phyloP scores from a whole-genome alignment of 2,329 filamentous ascomycete genomes.

The Colletotrichum siamense region DNA sequence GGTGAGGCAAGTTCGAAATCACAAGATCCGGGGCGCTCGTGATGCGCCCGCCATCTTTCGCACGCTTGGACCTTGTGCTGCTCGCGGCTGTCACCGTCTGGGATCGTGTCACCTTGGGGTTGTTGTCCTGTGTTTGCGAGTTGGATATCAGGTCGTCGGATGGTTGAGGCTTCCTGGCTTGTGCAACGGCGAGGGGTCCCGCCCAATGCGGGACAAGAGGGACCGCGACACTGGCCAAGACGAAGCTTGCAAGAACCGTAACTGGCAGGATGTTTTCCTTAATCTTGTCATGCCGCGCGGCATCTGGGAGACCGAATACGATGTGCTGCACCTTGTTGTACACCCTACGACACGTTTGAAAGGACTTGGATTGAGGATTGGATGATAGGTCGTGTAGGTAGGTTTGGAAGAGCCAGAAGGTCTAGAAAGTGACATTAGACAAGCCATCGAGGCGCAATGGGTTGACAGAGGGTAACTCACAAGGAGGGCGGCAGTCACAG shows the following conservation, averaged over 20 bases:
- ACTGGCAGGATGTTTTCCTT: conserved; percentile 83
- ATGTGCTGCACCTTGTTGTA: conserved; percentile 91
- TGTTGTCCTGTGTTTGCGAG: conserved; percentile 37
- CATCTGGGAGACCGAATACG: conserved; percentile 79
- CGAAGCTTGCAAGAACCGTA: conserved; percentile 80
- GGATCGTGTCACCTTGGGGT: conserved; percentile 65
- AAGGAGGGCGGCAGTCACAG: conserved; percentile 81
- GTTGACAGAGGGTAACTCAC: conserved; percentile 54
- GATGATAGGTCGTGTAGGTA: conserved; percentile 82
- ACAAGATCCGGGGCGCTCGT: conserved; percentile 49
- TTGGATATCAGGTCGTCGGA: conserved; percentile 67
- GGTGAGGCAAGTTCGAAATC: conserved; percentile 16
- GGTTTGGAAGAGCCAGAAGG: conserved; percentile 90
- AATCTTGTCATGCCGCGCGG: conserved; percentile 74
- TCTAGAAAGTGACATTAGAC: conserved; percentile 55
- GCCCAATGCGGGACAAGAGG: conserved; percentile 80
- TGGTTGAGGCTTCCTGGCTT: conserved; percentile 77
- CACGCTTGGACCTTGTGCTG: conserved; percentile 56
- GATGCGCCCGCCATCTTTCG: conserved; percentile 51
- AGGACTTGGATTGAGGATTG: conserved; percentile 77
- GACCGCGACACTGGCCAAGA: conserved; percentile 77
- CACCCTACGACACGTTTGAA: conserved; percentile 82
- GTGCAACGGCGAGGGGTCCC: conserved; percentile 80
- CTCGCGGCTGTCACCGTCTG: conserved; percentile 66
- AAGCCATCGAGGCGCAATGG: neutral